Evolutionary conservation across 441 rosid genomes (phyloP).

Genomic region (Metrosideros polymorpha): DNA sequence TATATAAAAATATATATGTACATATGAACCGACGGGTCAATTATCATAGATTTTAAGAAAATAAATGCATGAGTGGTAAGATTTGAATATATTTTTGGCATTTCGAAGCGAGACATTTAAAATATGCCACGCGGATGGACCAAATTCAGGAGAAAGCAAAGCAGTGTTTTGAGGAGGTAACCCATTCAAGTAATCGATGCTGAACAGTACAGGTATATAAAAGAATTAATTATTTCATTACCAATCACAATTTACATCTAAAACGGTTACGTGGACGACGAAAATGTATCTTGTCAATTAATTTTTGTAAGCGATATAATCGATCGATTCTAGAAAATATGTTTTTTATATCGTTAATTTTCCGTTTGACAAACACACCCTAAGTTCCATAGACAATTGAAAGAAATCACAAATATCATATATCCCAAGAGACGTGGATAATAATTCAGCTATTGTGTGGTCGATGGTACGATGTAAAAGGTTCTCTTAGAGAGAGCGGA

Average conservation of each 20-base stretch:
- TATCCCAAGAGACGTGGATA: background rate
- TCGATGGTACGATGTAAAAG: rapidly evolving
- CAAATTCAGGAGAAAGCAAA: too few species aligned
- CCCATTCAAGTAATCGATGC: background rate
- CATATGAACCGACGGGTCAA: background rate
- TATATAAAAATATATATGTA: background rate
- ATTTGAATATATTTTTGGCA: background rate
- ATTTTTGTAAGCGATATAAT: background rate
- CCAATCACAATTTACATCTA: background rate
- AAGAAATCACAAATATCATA: background rate
- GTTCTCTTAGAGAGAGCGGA: rapidly evolving
- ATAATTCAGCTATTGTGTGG: background rate
- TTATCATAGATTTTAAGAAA: background rate
- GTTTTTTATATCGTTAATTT: rapidly evolving
- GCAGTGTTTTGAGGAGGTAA: too few species aligned
- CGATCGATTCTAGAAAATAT: background rate
- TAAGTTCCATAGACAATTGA: rapidly evolving
- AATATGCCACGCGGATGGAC: too few species aligned
- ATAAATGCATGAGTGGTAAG: background rate
- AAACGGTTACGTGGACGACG: background rate
- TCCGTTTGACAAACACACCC: background rate
- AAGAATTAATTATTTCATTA: background rate
- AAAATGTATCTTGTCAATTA: background rate
- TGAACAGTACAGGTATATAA: rapidly evolving
- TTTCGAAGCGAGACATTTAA: background rate